Conservation (phyloP, 805 yeast genomes). For the Maudiozyma saulgeensis region DNA sequence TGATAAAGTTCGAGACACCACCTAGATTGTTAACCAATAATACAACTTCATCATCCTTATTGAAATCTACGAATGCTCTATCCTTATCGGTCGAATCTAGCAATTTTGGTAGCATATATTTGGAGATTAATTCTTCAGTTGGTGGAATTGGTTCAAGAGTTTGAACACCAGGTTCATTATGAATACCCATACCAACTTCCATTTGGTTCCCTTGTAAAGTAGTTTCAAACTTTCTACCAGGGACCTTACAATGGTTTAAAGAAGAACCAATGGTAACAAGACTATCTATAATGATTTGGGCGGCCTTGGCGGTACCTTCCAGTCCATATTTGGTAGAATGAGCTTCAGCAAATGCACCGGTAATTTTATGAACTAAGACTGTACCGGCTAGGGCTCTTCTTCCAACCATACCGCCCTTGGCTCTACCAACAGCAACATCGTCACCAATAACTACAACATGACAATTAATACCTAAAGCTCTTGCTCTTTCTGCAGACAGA, state of each 20-base stretch:
- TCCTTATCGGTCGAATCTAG: conserved; percentile 58
- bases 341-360: conserved; percentile 60
- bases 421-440: conserved; percentile 89
- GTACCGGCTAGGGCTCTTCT: conserved; percentile 94
- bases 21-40: conserved; percentile 79
- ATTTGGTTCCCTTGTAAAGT: conserved; percentile 51
- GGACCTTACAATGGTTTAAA: conserved; percentile 81
- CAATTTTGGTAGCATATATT: conserved; percentile 51
- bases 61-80: conserved; percentile 70
- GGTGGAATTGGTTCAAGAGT: conserved; percentile 50
- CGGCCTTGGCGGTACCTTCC: conserved; percentile 46
- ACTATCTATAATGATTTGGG: conserved; percentile 49
- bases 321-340: conserved; percentile 37
- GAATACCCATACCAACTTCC: conserved; percentile 93
- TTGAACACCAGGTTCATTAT: conserved; percentile 83
- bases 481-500: conserved; percentile 80
- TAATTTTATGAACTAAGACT: conserved; percentile 70
- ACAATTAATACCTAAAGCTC: conserved; percentile 60
- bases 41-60: conserved; percentile 53
- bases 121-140: conserved; percentile 47
- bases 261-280: conserved; percentile 85
- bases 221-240: conserved; percentile 59
- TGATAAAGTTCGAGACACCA: conserved; percentile 74
- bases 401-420: conserved; percentile 85
- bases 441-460: conserved; percentile 77